These are phyloP conservation scores for Pilasporangium apinafurcum DNA, from an alignment of 352 stramenopile species.

Conservation along the genomic window DNA sequence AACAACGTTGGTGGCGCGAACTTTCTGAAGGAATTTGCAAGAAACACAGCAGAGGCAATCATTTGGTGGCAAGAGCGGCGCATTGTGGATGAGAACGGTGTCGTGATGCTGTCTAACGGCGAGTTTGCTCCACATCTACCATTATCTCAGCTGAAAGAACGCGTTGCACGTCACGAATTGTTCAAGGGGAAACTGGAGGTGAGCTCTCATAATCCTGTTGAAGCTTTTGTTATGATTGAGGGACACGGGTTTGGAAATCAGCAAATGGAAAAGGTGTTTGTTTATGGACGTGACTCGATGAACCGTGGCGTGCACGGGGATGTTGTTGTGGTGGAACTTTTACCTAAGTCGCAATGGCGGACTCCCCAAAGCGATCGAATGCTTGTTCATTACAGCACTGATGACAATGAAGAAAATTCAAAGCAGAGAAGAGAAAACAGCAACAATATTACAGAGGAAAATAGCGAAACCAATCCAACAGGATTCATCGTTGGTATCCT, in stretches of 20 bases:
- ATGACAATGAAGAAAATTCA: conserved; percentile 32
- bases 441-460: neutral
- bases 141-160: conserved; percentile 22
- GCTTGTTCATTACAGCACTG: conserved; percentile 61
- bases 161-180: conserved; percentile 19
- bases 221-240: conserved; percentile 65
- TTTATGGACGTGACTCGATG: conserved; percentile 78
- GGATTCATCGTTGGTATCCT: conserved; percentile 86
- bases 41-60: conserved; percentile 54
- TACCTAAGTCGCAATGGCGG: conserved; percentile 78
- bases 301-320: conserved; percentile 98
- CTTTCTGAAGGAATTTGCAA: conserved; percentile 52
- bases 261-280: conserved; percentile 52
- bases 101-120: conserved; percentile 9
- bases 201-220: conserved; percentile 64
- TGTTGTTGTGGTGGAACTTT: conserved; percentile 91
- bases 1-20: conserved; percentile 12
- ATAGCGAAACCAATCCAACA: conserved; percentile 39
- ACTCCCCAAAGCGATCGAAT: conserved; percentile 50
- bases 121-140: conserved; percentile 59
- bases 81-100: conserved; percentile 9
- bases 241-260: conserved; percentile 10
- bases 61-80: conserved; percentile 32
- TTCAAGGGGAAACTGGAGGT: conserved; percentile 57
- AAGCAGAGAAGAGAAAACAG: conserved; percentile 16